Conservation (phyloP, 2,329 filamentous ascomycete genomes). For the Hypocreales sp. region DNA sequence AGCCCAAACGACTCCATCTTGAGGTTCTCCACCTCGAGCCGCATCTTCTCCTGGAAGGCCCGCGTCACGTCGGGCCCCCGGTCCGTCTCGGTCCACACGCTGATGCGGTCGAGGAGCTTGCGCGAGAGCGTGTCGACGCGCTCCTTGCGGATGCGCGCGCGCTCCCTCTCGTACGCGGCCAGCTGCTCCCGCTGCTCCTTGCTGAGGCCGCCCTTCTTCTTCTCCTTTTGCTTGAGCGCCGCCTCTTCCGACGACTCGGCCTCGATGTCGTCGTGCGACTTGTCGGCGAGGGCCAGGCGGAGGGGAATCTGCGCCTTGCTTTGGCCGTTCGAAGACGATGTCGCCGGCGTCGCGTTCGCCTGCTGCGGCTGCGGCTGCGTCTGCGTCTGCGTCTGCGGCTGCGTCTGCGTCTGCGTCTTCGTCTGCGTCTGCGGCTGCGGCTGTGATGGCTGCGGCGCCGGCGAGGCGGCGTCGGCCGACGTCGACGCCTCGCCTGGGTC, state of each 20-base stretch:
- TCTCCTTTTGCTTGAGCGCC: constrained; percentile 34
- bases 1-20: constrained; percentile 99
- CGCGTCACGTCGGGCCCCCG: constrained; percentile 70
- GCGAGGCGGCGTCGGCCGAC: constrained; percentile 17
- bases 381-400: too few species aligned
- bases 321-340: constrained; percentile 25
- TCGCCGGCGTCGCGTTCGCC: constrained; percentile 19
- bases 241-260: constrained; percentile 51
- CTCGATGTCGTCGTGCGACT: constrained; percentile 51
- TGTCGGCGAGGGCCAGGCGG: constrained; percentile 77
- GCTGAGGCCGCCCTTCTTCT: constrained; percentile 73
- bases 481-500: constrained; percentile 6
- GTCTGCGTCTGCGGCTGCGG: too few species aligned
- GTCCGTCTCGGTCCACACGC: constrained; percentile 95
- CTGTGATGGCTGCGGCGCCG: constrained; percentile 13
- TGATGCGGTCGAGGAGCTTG: constrained; percentile 81
- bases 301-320: constrained; percentile 47
- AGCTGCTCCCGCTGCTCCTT: constrained; percentile 93
- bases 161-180: constrained; percentile 74
- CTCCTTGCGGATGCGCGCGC: constrained; percentile 70
- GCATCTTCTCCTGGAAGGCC: constrained; percentile 88
- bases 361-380: neutral
- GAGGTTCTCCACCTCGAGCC: constrained; percentile 88
- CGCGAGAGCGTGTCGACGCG: constrained; percentile 70
- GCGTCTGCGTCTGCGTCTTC: neutral